Evolutionary conservation across 208 protist species (phyloP).

Genomic region (Trypanosomatidae sp.): DNA sequence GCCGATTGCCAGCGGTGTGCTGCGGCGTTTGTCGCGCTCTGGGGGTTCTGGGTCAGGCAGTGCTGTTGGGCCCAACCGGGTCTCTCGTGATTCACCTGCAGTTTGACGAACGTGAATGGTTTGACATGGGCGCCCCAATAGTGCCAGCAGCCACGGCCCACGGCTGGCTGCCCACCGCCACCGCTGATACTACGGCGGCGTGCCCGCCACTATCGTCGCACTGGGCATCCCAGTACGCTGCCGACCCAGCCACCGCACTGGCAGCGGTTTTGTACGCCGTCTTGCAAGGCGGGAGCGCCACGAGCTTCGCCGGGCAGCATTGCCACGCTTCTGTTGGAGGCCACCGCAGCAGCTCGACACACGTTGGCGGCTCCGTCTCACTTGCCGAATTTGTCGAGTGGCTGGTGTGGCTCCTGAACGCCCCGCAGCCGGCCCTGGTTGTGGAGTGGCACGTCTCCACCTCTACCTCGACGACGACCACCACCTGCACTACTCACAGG

Average conservation of each 20-base stretch:
- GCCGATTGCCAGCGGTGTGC: constrained; percentile 33
- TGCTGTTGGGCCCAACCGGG: constrained; percentile 58
- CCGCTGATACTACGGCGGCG: constrained; percentile 10
- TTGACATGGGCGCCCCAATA: constrained; percentile 1
- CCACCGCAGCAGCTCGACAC: neutral
- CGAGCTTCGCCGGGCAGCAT: neutral
- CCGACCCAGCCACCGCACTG: constrained; percentile 7
- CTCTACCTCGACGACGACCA: neutral
- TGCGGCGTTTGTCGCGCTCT: constrained; percentile 42
- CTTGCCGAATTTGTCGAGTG: constrained; percentile 49
- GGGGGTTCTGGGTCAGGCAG: constrained; percentile 47
- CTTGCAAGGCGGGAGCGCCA: constrained; percentile 10
- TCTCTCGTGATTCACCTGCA: constrained; percentile 65
- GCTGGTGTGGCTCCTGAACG: constrained; percentile 44
- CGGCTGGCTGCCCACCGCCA: constrained; percentile 2
- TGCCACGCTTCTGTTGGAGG: neutral
- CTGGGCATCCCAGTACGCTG: constrained; percentile 4
- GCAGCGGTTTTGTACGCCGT: constrained; percentile 22
- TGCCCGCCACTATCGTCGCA: constrained; percentile 16
- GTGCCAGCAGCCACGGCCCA: neutral
- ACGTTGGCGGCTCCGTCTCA: constrained; percentile 10
- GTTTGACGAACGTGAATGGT: constrained; percentile 39
- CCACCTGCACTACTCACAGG: neutral
- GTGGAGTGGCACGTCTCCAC: constrained; percentile 54
- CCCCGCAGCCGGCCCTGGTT: constrained; percentile 41